Base-by-base conservation (phyloP, 441 rosid species). In the Erodium moschatum region DNA sequence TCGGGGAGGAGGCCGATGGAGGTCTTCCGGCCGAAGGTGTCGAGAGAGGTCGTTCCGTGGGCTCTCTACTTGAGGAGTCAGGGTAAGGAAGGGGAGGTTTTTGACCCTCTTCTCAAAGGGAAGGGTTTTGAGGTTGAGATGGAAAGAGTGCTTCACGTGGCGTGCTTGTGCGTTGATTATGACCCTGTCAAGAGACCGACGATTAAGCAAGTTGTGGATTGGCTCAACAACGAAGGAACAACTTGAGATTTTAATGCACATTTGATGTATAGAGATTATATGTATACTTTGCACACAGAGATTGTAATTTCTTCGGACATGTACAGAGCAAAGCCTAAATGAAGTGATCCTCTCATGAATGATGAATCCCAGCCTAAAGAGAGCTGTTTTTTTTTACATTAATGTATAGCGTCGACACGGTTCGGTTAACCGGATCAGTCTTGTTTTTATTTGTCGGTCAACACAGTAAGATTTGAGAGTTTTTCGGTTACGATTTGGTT, bases 1-100 rank as follows among this genome's bases (percentile, higher is more conserved):
- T 86, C 95, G 0, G 90, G 84, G 64, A 86, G 75, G 73, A 84
- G 95, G 75, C 95, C 95, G 0, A 83, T 89, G 84, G 95, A 89
- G 76, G 84, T 89, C 77, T 85, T 88, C 79, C 84, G 83, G 73
- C 88, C 87, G 0, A 86, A 74, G 54, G 86, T 81, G 18, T 73
- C 76, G 27, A 80, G 95, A 48, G 86, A 89, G 81, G 58, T 85
- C 75, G 82, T 89, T 60, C 77, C 90, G 1, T 81, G 85, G 90
- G 91, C 82, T 18, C 50, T 79, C 7, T 76, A 63, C 68, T 82
- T 81, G 90, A 89, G 74, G 81, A 62, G 70, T 69, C 88, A 86
- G 70, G 81, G 75, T 48, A 78, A 77, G 69, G 86, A 74, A 73
- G 77, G 77, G 0, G 90, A 86, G 80, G 87, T 89, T 44, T 81